A percentile compares a stretch with the other conserved stretches of the same genome.
Evolutionary conservation across 1,284 basidiomycete genomes (phyloP).

Genomic region (Pseudozyma thailandica): DNA sequence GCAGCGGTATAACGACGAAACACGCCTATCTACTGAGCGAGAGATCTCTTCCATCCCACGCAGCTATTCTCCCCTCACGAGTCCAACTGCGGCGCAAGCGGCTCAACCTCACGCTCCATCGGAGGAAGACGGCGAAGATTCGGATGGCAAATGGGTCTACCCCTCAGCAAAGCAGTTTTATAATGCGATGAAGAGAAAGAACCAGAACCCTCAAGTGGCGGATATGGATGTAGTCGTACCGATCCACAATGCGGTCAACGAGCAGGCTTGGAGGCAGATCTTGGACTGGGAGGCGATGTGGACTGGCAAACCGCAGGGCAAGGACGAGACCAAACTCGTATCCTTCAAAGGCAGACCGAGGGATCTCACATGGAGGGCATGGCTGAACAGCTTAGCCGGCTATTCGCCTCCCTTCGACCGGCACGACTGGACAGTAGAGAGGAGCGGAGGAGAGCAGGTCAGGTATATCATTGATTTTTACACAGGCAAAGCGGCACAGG

Average conservation of each 20-base stretch:
- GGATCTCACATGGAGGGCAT: constrained; percentile 80
- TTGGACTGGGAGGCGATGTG: constrained; percentile 81
- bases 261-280: constrained; percentile 91
- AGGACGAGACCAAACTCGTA: constrained; percentile 77
- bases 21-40: constrained; percentile 73
- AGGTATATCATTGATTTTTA: constrained; percentile 99
- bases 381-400: constrained; percentile 85
- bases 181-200: constrained; percentile 89
- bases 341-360: constrained; percentile 75
- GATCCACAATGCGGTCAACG: constrained; percentile 99
- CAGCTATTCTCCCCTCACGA: constrained; percentile 26
- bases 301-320: constrained; percentile 7
- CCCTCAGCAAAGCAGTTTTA: constrained; percentile 98
- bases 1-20: constrained; percentile 26
- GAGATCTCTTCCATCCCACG: constrained; percentile 90
- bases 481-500: constrained; percentile 75
- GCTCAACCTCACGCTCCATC: constrained; percentile 15
- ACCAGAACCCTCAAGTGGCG: constrained; percentile 74
- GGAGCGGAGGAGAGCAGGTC: constrained; percentile 81
- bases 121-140: constrained; percentile 24
- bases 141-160: constrained; percentile 84
- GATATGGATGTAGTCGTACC: constrained; percentile 97
- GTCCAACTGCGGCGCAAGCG: constrained; percentile 21
- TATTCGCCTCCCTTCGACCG: constrained; percentile 95
- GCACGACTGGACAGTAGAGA: constrained; percentile 96